These are phyloP conservation scores for Picochlorum sp. DNA, from an alignment of 139 green algal species.

Conservation along the genomic window DNA sequence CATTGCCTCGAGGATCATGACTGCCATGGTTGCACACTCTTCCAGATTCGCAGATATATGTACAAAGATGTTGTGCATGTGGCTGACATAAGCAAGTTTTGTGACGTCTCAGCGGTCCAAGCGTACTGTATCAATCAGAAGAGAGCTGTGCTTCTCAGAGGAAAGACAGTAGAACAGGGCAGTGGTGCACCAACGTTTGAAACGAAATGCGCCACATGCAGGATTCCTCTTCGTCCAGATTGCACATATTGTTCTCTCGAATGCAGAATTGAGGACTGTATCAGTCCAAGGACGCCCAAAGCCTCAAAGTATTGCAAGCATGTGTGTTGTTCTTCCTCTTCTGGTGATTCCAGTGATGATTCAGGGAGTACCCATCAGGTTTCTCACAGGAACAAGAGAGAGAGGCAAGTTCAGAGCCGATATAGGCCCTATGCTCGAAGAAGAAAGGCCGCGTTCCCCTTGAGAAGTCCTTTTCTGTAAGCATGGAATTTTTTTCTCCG, in stretches of 20 bases:
- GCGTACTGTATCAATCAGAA: slow-evolving; percentile 33
- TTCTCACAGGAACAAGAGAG: too few species aligned
- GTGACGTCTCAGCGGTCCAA: slow-evolving; percentile 24
- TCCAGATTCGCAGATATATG: slow-evolving; percentile 38
- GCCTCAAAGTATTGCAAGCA: too few species aligned
- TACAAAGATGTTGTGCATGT: slow-evolving; percentile 28
- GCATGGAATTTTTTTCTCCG: too few species aligned
- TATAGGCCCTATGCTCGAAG: too few species aligned
- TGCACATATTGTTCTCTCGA: slow-evolving; percentile 29
- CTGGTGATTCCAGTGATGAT: too few species aligned
- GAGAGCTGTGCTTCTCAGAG: slow-evolving; percentile 23
- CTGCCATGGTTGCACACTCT: neutral
- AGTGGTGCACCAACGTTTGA: slow-evolving; percentile 5
- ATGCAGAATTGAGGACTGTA: slow-evolving; percentile 15
- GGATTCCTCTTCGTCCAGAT: slow-evolving; percentile 22
- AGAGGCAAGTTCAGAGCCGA: too few species aligned
- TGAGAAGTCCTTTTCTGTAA: too few species aligned
- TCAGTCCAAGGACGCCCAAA: too few species aligned
- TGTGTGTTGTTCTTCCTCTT: too few species aligned
- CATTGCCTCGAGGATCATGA: slow-evolving; percentile 20
- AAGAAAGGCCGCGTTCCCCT: too few species aligned
- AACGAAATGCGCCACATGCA: slow-evolving; percentile 17
- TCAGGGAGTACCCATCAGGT: too few species aligned
- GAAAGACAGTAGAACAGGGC: neutral
- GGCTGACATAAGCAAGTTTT: slow-evolving; percentile 25